Evolutionary conservation across 1,284 basidiomycete genomes (phyloP), one percentile per base, ranked within the genome.

Genomic region (Pascua sp.): DNA sequence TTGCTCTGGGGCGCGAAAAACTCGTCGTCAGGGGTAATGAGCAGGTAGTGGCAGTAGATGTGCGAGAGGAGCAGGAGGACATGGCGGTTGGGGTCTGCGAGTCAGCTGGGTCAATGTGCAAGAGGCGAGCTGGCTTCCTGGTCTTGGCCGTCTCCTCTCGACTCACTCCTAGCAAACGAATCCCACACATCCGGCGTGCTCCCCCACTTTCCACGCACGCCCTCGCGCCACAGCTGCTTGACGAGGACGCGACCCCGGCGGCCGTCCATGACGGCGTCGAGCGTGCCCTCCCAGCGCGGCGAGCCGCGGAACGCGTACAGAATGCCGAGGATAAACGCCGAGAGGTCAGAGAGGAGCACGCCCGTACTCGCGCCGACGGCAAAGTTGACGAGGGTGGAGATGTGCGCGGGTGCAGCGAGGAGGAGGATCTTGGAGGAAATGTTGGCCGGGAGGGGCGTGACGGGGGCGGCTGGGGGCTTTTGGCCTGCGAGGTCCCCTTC

Each of bases 1-100:
- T 93, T 93, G 13, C 67, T 60, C 1, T 62, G 16, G 2, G 51
- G 48, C 9, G 53, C 55, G 71, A 94, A 94, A 78, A 98, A 98
- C 74, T 98, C 95, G 73, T 98, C 95, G 66, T 98, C 96, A 2
- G 91, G 91, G 80, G 98, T 89, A 0, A 93, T 91, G 42, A 93
- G 81, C 16, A 98, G 83, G 11, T 87, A 85, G 62, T 95, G 88
- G 2, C 85, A 84, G 73, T 97, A 95, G 16, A 97, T 77, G 55
- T 94, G 88, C 8, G 85, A 83, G 4, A 97, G 82, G 49, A 97
- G 82, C 3, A 98, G 78, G 2, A 98, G 77, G 1, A 88, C 80
- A 0, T 86, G 82, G 82, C 86, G 87, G 11, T 42, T 80, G 15
- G 56, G 68, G 55, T 63, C 71, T 76, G 0, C 1, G 18, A 10